phyloP scores from a whole-genome alignment of 164 flowering plant genomes.

The Aristolochia contorta region DNA sequence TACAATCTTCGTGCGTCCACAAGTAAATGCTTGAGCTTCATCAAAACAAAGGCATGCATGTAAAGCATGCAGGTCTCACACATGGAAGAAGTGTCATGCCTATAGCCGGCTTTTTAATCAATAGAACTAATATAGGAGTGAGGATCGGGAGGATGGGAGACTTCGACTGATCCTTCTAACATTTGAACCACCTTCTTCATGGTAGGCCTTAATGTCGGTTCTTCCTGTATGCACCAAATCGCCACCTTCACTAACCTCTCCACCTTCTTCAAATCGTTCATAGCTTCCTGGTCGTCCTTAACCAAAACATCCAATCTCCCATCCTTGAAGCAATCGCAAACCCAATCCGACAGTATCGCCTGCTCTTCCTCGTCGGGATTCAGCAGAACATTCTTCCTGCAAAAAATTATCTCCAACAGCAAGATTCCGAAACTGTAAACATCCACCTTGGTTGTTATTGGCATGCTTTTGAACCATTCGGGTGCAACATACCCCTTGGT shows the following conservation, averaged over 20 bases:
- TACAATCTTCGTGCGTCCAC: too few relatives aligned
- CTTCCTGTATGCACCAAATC: slow-evolving; percentile 42
- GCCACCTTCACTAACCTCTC: slow-evolving; percentile 31
- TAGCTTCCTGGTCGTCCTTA: slow-evolving; percentile 11
- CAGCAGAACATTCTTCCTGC: slow-evolving; percentile 11
- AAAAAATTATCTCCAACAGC: slow-evolving; percentile 21
- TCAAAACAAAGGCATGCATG: too few relatives aligned
- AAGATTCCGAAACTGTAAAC: slow-evolving; percentile 25
- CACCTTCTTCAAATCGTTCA: slow-evolving; percentile 9
- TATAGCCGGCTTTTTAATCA: not conserved
- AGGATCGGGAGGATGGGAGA: slow-evolving; percentile 20
- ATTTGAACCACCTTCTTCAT: slow-evolving; percentile 30
- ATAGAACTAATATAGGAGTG: slow-evolving; percentile 10
- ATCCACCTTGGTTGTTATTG: slow-evolving; percentile 24
- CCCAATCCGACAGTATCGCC: slow-evolving; percentile 18
- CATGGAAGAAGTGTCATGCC: too few relatives aligned
- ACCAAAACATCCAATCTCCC: slow-evolving; percentile 8
- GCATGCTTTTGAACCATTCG: slow-evolving; percentile 23
- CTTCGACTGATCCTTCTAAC: slow-evolving; percentile 32
- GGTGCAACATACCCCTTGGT: slow-evolving; percentile 22
- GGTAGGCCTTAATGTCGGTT: slow-evolving; percentile 31
- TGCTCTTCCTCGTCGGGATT: not conserved
- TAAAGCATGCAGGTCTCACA: too few relatives aligned
- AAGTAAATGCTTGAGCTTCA: too few relatives aligned
- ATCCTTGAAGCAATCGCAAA: slow-evolving; percentile 15